Percentiles rank a stretch among this genome's conserved stretches.
Conservation (phyloP, 306 rosid genomes). For the Senna tora region DNA sequence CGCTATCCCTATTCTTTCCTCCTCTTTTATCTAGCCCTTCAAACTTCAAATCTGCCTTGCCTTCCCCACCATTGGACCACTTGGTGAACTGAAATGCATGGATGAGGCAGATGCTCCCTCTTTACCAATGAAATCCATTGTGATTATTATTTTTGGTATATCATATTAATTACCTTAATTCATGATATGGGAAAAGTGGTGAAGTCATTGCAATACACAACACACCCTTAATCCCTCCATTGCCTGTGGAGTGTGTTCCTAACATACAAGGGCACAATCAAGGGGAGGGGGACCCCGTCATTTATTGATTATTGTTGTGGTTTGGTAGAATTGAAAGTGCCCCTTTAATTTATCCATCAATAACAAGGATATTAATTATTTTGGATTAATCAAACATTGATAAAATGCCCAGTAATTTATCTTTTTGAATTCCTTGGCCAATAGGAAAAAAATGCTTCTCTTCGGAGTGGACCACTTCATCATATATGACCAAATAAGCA, state of each 20-base stretch:
- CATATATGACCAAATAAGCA: too few species aligned
- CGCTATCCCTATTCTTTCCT: background rate
- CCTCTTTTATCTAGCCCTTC: background rate
- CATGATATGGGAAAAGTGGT: background rate
- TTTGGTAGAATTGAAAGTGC: background rate
- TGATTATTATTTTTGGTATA: background rate
- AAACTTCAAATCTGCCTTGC: too few species aligned
- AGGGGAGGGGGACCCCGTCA: background rate
- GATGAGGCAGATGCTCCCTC: too few species aligned
- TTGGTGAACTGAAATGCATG: background rate
- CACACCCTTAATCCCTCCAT: background rate
- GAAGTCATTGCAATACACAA: background rate
- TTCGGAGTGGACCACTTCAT: background rate
- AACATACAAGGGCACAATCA: background rate
- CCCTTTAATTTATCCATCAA: background rate
- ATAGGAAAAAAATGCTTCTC: background rate
- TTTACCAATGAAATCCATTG: background rate
- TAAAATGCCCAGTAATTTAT: too few species aligned
- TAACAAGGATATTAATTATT: background rate
- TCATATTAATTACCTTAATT: background rate
- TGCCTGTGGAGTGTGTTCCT: background rate
- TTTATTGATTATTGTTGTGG: background rate
- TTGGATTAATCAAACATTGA: too few species aligned
- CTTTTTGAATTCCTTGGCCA: too few species aligned
- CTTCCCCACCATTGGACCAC: constrained; percentile 26